Evolutionary conservation across 2,329 filamentous ascomycete genomes (phyloP), one percentile per base, ranked within the genome.

Genomic region (Colletotrichum endophyticum): DNA sequence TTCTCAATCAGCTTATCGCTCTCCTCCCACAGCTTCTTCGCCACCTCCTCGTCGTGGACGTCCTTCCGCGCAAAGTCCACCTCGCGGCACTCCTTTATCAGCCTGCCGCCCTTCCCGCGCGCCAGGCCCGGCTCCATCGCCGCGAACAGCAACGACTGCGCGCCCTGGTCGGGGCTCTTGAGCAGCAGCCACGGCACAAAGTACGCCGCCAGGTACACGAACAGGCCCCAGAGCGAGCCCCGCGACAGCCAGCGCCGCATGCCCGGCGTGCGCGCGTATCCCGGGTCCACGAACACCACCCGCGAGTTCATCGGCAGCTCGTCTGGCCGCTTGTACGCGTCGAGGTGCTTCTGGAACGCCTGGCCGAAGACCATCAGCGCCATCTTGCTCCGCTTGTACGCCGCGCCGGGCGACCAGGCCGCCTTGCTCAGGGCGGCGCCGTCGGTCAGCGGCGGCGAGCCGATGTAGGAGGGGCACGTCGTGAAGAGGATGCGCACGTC

Each of bases 271-370:
- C 97, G 92, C 28, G 93, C 91, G 79, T 94, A 92, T 25, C 97
- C 96, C 0, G 97, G 97, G 81, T 99, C 96, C 3, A 96, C 95
- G 75, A 98, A 91, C 66, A 98, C 88, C 62, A 98, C 95, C 39
- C 95, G 92, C 5, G 96, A 91, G 79, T 95, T 98, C 87, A 93
- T 94, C 1, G 95, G 95, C 64, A 95, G 88, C 77, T 94, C 91
- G 83, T 99, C 97, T 0, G 96, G 95, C 28, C 97, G 91, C 81
- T 95, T 91, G 85, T 98, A 98, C 3, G 93, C 88, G 79, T 96
- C 93, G 63, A 99, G 89, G 83, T 98, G 96, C 83, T 98, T 97
- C 86, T 99, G 96, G 84, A 96, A 98, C 11, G 96, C 94, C 66
- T 94, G 91, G 0, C 95, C 96, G 83, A 99, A 99, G 19, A 94